Evolutionary conservation across 2,329 filamentous ascomycete species (phyloP), one percentile per base, ranked within the genome.

Genomic region (Fusarium haematococcum): DNA sequence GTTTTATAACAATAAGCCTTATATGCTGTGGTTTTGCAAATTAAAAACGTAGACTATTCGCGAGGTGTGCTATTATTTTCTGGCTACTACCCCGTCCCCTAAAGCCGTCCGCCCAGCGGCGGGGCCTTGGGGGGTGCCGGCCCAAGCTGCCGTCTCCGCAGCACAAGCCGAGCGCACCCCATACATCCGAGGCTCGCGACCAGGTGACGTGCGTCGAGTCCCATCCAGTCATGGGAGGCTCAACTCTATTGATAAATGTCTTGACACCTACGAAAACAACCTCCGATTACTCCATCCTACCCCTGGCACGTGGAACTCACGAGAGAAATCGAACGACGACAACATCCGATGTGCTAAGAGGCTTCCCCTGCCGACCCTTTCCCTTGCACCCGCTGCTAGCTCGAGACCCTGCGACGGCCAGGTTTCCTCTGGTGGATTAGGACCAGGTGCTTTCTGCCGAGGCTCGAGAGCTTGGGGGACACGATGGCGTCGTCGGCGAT

Each of bases 401-500:
- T 71, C 30, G 39, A 48, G 48, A 74, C 37, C 41, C 69, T 69
- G 57, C 65, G 71, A 75, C 69, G 32, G 35, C 32, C 37, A 16
- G 35, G 63, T 56, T 58, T 58, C 43, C 50, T 60, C 56, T 25
- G 43, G 58, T 25, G 58, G 59, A 25, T 33, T 37, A 43, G 48
- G 39, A 43, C 50, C 52, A 48, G 58, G 45, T 54, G 43, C 60
- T 63, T 62, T 69, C 63, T 78, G 69, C 74, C 71, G 73, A 78
- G 78, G 74, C 71, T 70, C 54, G 50, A 66, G 41, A 50, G 54
- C 59, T 23, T 25, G 39, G 45, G 70, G 56, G 67, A 63, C 66
- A 77, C 62, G 32, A 81, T 80, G 80, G 73, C 78, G 64, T 74
- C 78, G 71, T 69, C 73, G 63, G 67, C 76, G 63, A 68, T 79